These are phyloP conservation scores for Talaromyces sp. DNA, from an alignment of 2,329 filamentous ascomycete genomes.

Conservation along the genomic window DNA sequence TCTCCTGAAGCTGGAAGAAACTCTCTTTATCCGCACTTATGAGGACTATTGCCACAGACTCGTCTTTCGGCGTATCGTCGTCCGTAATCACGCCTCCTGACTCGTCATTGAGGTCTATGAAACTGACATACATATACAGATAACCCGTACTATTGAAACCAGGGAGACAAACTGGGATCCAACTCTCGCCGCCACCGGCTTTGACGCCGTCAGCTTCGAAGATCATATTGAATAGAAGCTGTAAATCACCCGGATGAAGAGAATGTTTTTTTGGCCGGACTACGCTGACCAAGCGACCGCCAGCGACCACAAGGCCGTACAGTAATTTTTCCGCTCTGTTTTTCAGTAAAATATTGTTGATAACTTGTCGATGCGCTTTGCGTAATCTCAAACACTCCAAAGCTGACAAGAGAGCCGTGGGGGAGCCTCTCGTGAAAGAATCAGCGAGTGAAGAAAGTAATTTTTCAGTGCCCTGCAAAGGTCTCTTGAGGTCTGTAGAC, in stretches of 20 bases:
- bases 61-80: constrained; percentile 51
- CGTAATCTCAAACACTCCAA: constrained; percentile 90
- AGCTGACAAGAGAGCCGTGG: constrained; percentile 81
- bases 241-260: constrained; percentile 88
- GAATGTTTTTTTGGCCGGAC: constrained; percentile 92
- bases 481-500: constrained; percentile 87
- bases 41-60: constrained; percentile 82
- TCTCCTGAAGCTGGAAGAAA: constrained; percentile 81
- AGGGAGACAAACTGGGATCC: constrained; percentile 92
- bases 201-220: constrained; percentile 93
- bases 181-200: constrained; percentile 90
- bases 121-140: constrained; percentile 98
- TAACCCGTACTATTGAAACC: constrained; percentile 97
- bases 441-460: constrained; percentile 89
- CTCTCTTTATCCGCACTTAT: constrained; percentile 91
- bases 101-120: constrained; percentile 65
- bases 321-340: constrained; percentile 72
- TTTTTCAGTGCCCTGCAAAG: constrained; percentile 85
- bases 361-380: constrained; percentile 78
- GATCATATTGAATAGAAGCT: constrained; percentile 98
- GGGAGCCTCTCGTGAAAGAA: constrained; percentile 88
- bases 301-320: constrained; percentile 90
- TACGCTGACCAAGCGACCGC: constrained; percentile 89
- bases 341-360: constrained; percentile 84
- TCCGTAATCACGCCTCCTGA: constrained; percentile 38